A percentile compares a stretch with the other conserved stretches of the same genome.
These are phyloP conservation scores for Globisporangium cystogenes DNA, from an alignment of 352 stramenopile genomes.

Conservation along the genomic window DNA sequence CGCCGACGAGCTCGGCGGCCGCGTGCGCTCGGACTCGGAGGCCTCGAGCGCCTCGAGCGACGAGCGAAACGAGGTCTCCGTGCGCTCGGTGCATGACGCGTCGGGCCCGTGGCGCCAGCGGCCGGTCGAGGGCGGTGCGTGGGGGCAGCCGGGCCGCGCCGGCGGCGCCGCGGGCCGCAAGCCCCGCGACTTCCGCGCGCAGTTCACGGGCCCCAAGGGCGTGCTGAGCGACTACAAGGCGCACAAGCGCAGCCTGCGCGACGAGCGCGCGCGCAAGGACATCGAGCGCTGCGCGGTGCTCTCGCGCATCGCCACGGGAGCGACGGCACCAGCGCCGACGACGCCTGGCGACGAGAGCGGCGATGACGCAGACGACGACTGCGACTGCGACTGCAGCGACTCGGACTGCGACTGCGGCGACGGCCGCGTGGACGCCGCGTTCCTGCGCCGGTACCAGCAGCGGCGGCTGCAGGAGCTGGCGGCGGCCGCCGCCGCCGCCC, in stretches of 20 bases:
- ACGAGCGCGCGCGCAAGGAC: slow-evolving; percentile 49
- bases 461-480: slow-evolving; percentile 67
- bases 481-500: slow-evolving; percentile 28
- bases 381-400: slow-evolving; percentile 12
- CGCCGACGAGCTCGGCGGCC: slow-evolving; percentile 43
- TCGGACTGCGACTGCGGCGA: slow-evolving; percentile 33
- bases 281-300: slow-evolving; percentile 45
- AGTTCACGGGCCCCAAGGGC: slow-evolving; percentile 75
- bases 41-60: slow-evolving; percentile 46
- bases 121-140: slow-evolving; percentile 30
- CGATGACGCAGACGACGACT: neutral
- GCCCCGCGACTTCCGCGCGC: slow-evolving; percentile 47
- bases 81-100: slow-evolving; percentile 63
- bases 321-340: no score
- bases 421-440: slow-evolving; percentile 43
- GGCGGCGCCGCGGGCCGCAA: slow-evolving; percentile 14
- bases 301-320: slow-evolving; percentile 59
- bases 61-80: slow-evolving; percentile 47
- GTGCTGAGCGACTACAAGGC: slow-evolving; percentile 82
- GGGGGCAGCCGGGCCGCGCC: slow-evolving; percentile 43
- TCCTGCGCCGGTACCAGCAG: slow-evolving; percentile 55
- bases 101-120: slow-evolving; percentile 66
- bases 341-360: neutral
- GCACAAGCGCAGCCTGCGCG: slow-evolving; percentile 50
- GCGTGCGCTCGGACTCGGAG: slow-evolving; percentile 63